Evolutionary conservation across 2,329 filamentous ascomycete species (phyloP).

Genomic region (Niveomyces coronatus): DNA sequence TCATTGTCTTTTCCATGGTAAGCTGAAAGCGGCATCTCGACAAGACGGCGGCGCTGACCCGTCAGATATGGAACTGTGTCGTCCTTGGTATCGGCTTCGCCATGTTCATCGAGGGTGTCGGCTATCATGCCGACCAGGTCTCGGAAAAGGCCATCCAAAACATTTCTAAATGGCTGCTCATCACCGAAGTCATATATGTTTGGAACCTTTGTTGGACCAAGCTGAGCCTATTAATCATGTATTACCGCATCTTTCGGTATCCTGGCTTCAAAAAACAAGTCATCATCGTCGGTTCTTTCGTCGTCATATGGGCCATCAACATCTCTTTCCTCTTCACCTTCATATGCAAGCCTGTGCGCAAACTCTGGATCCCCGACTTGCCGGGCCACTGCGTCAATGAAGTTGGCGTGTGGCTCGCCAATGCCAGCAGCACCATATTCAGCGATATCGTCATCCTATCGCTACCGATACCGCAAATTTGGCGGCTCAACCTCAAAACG

Average conservation of each 20-base stretch:
- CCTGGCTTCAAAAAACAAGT: constrained; percentile 31
- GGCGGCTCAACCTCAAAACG: constrained; percentile 31
- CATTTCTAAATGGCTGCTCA: constrained; percentile 36
- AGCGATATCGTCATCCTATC: constrained; percentile 35
- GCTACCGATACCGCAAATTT: constrained; percentile 32
- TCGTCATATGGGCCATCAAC: constrained; percentile 35
- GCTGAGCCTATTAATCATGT: constrained; percentile 39
- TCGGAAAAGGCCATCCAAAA: constrained; percentile 26
- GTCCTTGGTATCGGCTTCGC: constrained; percentile 37
- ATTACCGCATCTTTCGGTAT: constrained; percentile 40
- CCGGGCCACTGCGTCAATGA: constrained; percentile 39
- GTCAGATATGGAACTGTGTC: constrained; percentile 29
- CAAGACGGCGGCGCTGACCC: not conserved
- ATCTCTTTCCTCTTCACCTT: constrained; percentile 41
- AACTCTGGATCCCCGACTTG: constrained; percentile 35
- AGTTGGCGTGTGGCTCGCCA: constrained; percentile 39
- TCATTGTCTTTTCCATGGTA: constrained; percentile 39
- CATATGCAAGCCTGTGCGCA: constrained; percentile 39
- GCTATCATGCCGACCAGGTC: constrained; percentile 32
- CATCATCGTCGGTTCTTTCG: constrained; percentile 29
- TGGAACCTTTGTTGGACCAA: constrained; percentile 41
- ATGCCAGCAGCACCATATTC: constrained; percentile 35
- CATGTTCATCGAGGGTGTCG: constrained; percentile 37
- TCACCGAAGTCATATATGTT: constrained; percentile 37
- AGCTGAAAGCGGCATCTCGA: not conserved